Evolutionary conservation across 768 basidiomycete genomes (phyloP), one percentile per base, ranked within the genome.

Genomic region (Mycena maculata): DNA sequence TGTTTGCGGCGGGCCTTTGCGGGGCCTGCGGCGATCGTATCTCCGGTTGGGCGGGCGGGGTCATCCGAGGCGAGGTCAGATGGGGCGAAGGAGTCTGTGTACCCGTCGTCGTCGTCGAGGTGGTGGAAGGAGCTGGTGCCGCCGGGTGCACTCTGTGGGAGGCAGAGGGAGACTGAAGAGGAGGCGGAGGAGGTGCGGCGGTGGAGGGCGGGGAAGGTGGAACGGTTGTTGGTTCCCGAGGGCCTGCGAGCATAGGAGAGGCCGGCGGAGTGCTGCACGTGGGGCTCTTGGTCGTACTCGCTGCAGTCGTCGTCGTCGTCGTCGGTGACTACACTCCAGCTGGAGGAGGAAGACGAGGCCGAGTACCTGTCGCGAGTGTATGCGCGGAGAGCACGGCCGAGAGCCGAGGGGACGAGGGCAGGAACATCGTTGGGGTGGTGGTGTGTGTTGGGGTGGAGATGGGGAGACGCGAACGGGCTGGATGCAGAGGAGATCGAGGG

Each of bases 201-300:
- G 73, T 88, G 86, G 49, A 87, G 80, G 60, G 83, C 81, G 60
- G 89, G 86, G 25, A 89, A 84, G 50, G 85, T 87, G 6, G 88
- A 88, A 41, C 82, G 85, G 71, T 88, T 87, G 80, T 93, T 92
- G 52, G 88, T 92, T 11, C 88, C 83, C 36, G 91, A 91, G 1
- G 91, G 90, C 16, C 88, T 84, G 61, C 92, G 88, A 59, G 90
- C 84, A 72, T 91, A 92, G 8, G 86, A 86, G 4, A 92, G 80
- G 49, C 82, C 85, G 18, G 81, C 74, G 65, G 31, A 75, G 74
- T 44, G 82, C 75, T 42, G 79, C 65, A 63, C 80, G 30, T 16
- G 31, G 8, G 16, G 78, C 57, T 77, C 72, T 57, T 76, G 79
- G 65, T 49, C 44, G 80, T 60, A 27, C 85, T 83, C 73, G 87